Percentiles rank a stretch among this genome's conserved stretches.
These are phyloP conservation scores for Fusarium coicis DNA, from an alignment of 2,329 filamentous ascomycete genomes.

Conservation along the genomic window DNA sequence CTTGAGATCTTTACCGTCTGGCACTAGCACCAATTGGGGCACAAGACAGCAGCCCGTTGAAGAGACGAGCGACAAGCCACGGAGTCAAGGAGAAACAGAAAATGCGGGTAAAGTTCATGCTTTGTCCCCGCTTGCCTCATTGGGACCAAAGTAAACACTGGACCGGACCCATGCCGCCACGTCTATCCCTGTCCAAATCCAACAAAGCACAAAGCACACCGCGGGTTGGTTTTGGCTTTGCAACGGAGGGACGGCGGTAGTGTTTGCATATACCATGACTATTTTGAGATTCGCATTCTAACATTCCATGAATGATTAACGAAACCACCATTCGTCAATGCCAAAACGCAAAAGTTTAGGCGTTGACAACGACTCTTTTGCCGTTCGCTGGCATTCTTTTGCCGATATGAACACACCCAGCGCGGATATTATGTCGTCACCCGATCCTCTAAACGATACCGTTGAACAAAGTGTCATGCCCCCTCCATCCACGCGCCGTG, in stretches of 20 bases:
- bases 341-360: conserved; percentile 43
- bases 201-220: conserved; percentile 22
- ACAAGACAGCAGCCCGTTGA: neutral
- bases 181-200: conserved; percentile 32
- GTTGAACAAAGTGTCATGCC: conserved; percentile 48
- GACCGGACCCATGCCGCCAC: conserved; percentile 15
- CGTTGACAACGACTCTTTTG: conserved; percentile 43
- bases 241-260: conserved; percentile 12
- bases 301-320: conserved; percentile 39
- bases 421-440: conserved; percentile 60
- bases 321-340: conserved; percentile 43
- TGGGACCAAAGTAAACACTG: conserved; percentile 46
- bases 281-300: conserved; percentile 14
- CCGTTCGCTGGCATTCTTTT: conserved; percentile 51
- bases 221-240: conserved; percentile 23
- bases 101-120: conserved; percentile 29
- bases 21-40: conserved; percentile 10
- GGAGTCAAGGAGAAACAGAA: conserved; percentile 42
- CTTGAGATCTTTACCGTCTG: conserved; percentile 8
- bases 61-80: conserved; percentile 16
- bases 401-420: conserved; percentile 51
- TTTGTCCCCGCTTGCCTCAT: conserved; percentile 34
- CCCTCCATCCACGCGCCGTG: conserved; percentile 53
- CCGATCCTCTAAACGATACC: conserved; percentile 60
- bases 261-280: conserved; percentile 17